Base-by-base conservation (phyloP, 2,329 filamentous ascomycete genomes). In the Fusarium pseudoanthophilum region DNA sequence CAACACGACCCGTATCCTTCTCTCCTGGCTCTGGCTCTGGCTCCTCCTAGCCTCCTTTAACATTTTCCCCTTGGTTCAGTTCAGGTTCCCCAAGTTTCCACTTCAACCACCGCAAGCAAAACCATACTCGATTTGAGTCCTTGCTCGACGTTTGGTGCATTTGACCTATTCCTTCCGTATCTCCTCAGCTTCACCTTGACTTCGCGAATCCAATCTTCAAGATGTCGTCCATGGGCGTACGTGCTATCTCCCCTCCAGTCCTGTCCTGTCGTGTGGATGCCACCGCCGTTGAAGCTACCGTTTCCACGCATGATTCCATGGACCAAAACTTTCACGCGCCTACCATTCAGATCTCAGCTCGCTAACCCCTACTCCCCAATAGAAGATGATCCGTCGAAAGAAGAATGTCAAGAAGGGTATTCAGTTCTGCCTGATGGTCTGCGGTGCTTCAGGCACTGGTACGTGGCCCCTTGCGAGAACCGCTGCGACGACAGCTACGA, bases 371-470 rank as follows among this genome's bases (percentile, higher is more conserved):
- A 34, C 30, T 62, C 64, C 57, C 32, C 56, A 79, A 72, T 84
- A 94, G 91, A 94, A 97, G 86, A 96, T 97, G 93, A 95, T 98
- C 84, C 95, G 96, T 87, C 93, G 94, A 86, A 99, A 99, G 95
- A 99, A 99, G 93, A 98, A 99, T 90, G 95, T 99, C 87, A 98
- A 98, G 93, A 98, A 98, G 91, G 96, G 96, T 83, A 98, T 99
- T 83, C 96, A 99, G 89, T 99, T 99, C 89, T 98, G 95, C 85
- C 87, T 99, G 90, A 99, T 99, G 96, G 96, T 99, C 81, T 98
- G 96, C 84, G 96, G 96, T 88, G 96, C 96, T 83, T 98, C 95
- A 79, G 96, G 96, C 85, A 98, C 96, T 85, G 96, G 95, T 97
- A 91, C 81, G 89, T 86, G 67, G 68, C 67, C 63, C 73, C 63